Base-by-base conservation (phyloP, 345 rosid genomes). In the Stellera chamaejasme region DNA sequence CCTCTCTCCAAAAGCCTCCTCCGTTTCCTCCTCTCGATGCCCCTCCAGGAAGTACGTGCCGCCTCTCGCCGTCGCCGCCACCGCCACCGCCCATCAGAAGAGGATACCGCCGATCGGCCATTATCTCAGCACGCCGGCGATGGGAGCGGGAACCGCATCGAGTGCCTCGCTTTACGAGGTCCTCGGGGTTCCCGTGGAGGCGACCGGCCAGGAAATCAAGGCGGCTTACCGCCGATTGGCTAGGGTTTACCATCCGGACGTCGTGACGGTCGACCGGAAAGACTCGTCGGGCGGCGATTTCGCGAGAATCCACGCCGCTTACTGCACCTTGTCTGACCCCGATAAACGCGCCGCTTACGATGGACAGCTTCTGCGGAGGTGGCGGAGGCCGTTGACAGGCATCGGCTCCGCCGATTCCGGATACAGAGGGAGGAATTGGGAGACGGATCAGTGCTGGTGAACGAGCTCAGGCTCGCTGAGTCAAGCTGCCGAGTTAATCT, bases 381-480 rank as follows among this genome's bases (percentile, higher is more conserved):
- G 69, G 44, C 69, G 45, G 10, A 67, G 84, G 64, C 92, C 90
- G 73, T 63, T 88, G 76, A 82, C 86, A 28, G 49, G 67, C 10
- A 46, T 63, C 13, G 46, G 67, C 54, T 62, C 83, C 25, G 77
- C 75, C 9, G 62, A 54, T 36, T 67, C 79, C 0, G 77, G 86
- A 2, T 85, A 77, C 66, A 52, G 60, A 6, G 78, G 95, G 6
- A 75, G 86, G 71, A 88, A 64, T 42, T 91, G 98, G 98, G 96
- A 91, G 69, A 83, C 96, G 4, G 98, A 91, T 60, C 98, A 91
- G 95, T 91, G 98, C 73, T 91, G 96, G 98, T 91, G 66, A 58
- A 32, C 23, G 67, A 58, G 76, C 68, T 59, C 55, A 71, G 60
- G 68, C 73, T 67, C 7, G 9, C 41, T 39, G 60, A 59, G 66